Base-by-base conservation (phyloP, 352 stramenopile species). In the Aphanomyces cochlioides region DNA sequence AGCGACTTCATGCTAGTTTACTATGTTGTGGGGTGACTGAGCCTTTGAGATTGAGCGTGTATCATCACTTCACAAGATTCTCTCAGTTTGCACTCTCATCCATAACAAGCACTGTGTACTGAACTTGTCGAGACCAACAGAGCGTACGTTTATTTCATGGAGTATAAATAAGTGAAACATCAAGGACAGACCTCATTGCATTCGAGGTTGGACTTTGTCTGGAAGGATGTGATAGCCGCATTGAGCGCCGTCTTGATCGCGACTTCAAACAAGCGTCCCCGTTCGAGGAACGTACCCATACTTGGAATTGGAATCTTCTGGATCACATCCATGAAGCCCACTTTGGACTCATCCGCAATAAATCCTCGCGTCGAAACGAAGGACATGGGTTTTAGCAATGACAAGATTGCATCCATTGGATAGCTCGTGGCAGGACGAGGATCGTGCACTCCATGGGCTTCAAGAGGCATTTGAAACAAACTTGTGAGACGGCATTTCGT, bases 191-290 rank as follows among this genome's bases (percentile, higher is more conserved):
- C 43, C 17, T 50, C 43, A 2, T 50, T n/a, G 43, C 43, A 50
- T 1, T 50, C 10, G 10, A 50, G 43, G 17, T 0, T 50, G 45
- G 45, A n/a, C 50, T 19, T 21, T 21, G 7, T 17, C 15, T 12
- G 50, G 15, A 19, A 8, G 50, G 50, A 17, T 36, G 54, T 37
- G 6, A 61, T 39, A 37, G 54, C 54, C 19, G 13, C 54, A 6
- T 61, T 61, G 28, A 61, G n/a, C 34, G 54, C 39, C 21, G 54
- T 37, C n/a, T 61, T 61, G 54, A 61, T 61, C 10, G 54, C 54
- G 10, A 43, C 17, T 61, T 61, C 54, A 37, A 39, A 40, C 5
- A n/a, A 12, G 28, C 43, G 39, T 12, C 54, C 54, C n/a, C 54
- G 54, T 13, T 13, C 19, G 21, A 61, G 54, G 54, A 61, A 61